Base-by-base conservation (phyloP, 2,329 filamentous ascomycete species). In the Aaosphaeria pasadenensis region DNA sequence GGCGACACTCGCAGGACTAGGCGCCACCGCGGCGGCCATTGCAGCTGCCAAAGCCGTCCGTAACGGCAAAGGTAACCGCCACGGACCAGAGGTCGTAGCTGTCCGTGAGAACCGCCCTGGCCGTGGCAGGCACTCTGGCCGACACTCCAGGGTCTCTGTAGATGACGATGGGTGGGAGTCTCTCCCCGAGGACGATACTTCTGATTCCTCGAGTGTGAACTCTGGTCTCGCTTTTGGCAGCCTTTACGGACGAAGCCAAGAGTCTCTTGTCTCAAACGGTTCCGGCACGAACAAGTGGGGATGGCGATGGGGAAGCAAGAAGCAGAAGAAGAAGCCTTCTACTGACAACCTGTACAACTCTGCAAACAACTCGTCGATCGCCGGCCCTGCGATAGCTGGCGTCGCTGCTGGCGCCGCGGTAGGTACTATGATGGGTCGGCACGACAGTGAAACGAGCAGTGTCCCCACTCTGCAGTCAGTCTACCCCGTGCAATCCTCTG, bases 401-500 rank as follows among this genome's bases (percentile, higher is more conserved):
- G 65, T 75, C 13, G 53, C 59, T 6, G 48, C 72, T 46, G 72
- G 71, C 7, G 64, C 75, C 32, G 73, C 71, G 45, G 67, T 73
- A 32, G 72, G 77, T 74, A 51, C 83, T 77, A 32, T 72, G 75
- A 43, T 63, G 24, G 53, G 53, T 39, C 68, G 74, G 81, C 58
- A 79, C 74, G 60, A 77, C 45, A 77, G 72, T 52, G 74, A 70
- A 55, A 64, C 66, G 41, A 75, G 66, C 54, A 75, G 72, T 52
- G 73, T 77, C 39, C 68, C 77, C 28, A 69, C 69, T 7, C 72
- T 89, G 70, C 84, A 86, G 59, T 77, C 81, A 30, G 80, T 89
- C 32, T 85, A 85, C 56, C 83, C 88, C 6, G 72, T 86, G 31
- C 81, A 85, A 4, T 85, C 85, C 1, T 79, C 79, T 3, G 88